Evolutionary conservation across 768 basidiomycete genomes (phyloP).

Genomic region (Kwoniella europaea): DNA sequence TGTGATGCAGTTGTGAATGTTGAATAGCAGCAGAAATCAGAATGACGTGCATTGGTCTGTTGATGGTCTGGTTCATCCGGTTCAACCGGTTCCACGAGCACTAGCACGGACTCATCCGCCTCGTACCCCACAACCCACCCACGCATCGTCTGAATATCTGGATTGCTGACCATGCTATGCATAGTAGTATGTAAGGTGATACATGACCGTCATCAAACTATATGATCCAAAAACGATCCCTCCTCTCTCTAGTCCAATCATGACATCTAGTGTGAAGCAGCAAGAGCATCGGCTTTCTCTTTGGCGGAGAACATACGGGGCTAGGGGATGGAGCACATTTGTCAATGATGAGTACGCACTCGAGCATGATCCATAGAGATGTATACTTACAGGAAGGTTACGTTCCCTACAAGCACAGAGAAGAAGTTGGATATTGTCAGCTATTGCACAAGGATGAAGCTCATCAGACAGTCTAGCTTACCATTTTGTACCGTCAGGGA

Average conservation of each 20-base stretch:
- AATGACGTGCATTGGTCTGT: conserved; percentile 8
- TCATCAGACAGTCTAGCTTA: conserved; percentile 60
- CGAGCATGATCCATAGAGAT: neutral
- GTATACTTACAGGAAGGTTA: conserved; percentile 57
- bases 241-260: neutral
- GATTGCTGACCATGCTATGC: conserved; percentile 20
- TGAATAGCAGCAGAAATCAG: neutral
- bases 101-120: conserved; percentile 2
- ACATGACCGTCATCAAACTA: conserved; percentile 14
- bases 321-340: conserved; percentile 22
- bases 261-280: conserved; percentile 32
- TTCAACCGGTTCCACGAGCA: conserved; percentile 5
- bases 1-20: neutral
- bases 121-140: neutral
- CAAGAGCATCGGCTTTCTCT: conserved; percentile 48
- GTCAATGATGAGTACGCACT: neutral
- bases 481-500: conserved; percentile 96
- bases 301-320: conserved; percentile 57
- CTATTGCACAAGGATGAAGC: neutral
- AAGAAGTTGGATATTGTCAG: conserved; percentile 11
- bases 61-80: neutral
- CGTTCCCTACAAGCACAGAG: conserved; percentile 55
- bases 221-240: conserved; percentile 3
- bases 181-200: conserved; percentile 25
- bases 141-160: no score